Base-by-base conservation (phyloP, 805 yeast genomes). In the Candida manassasensis region DNA sequence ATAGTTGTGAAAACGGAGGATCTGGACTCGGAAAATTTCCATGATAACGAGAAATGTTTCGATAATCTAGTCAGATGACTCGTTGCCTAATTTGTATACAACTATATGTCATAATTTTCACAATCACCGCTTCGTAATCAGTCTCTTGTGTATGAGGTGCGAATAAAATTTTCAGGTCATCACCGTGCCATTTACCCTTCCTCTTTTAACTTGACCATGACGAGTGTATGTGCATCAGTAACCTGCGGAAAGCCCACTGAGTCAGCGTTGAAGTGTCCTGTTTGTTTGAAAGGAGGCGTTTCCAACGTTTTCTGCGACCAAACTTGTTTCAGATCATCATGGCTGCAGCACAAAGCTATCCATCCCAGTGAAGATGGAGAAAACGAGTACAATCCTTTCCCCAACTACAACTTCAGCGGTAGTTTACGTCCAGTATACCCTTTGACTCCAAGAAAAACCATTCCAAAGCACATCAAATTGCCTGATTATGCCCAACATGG, bases 401-500 rank as follows among this genome's bases (percentile, higher is more conserved):
- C 96, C 18, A 73, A 73, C 17, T 84, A 71, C 55, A 67, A 71
- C 28, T 93, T 73, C 60, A 69, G 88, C 2, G 97, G 98, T 13
- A 59, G 69, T 1, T 53, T 89, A 35, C 73, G 84, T 53, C 87
- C 98, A 0, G 58, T 60, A 2, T 93, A 93, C 49, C 98, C 98
- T 0, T 67, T 93, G 39, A 63, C 85, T 2, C 81, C 85, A 14
- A 77, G 75, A 47, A 74, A 95, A 42, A 55, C 59, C 12, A 73
- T 93, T 29, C 95, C 96, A 11, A 81, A 71, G 12, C 71, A 72
- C 31, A 79, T 93, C 46, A 77, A 62, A 28, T 62, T 63, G 41
- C 95, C 98, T 2, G 98, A 93, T 53, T 85, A 94, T 59, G 89
- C 95, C 5, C 63, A 53, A 9, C 70, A 76, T 45, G 98, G 98